phyloP scores from a whole-genome alignment of 148 eudicot genomes.

The Rhododendron henanense region DNA sequence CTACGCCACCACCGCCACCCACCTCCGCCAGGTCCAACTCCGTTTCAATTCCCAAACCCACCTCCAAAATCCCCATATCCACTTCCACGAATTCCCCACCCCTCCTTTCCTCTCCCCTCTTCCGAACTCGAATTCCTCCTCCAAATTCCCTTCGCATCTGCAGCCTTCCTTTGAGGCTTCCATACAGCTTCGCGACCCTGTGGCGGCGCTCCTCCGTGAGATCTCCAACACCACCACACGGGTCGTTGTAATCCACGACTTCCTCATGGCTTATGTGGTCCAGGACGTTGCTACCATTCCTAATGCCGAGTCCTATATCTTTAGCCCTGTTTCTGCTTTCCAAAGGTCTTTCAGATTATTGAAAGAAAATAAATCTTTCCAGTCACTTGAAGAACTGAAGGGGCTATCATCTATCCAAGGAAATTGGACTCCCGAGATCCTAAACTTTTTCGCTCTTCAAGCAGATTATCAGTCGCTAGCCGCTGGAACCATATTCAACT shows the following conservation, averaged over 20 bases:
- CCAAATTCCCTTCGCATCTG: background rate
- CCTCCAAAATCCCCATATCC: background rate
- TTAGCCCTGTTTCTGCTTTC: background rate
- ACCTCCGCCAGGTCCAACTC: too few species aligned
- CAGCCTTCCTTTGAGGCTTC: conserved; percentile 1
- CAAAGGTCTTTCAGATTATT: background rate
- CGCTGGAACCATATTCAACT: conserved; percentile 29
- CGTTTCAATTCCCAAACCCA: conserved; percentile 18
- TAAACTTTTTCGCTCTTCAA: conserved; percentile 4
- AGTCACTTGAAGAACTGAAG: background rate
- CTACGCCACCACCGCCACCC: too few species aligned
- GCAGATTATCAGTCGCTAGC: background rate
- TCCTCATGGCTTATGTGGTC: conserved; percentile 12
- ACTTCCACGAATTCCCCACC: conserved; percentile 6
- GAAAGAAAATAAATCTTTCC: too few species aligned
- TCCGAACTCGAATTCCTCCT: background rate
- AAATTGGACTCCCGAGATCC: conserved; percentile 12
- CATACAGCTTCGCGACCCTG: background rate
- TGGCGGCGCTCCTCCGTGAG: background rate
- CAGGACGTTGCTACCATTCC: conserved; percentile 15
- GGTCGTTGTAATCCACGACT: conserved; percentile 7
- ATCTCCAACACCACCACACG: background rate
- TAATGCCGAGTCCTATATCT: background rate
- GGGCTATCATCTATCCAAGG: conserved; percentile 9
- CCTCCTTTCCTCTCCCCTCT: background rate